Percentiles rank a stretch among this genome's conserved stretches.
phyloP scores from a whole-genome alignment of 805 yeast genomes.

The Candida bentonensis region DNA sequence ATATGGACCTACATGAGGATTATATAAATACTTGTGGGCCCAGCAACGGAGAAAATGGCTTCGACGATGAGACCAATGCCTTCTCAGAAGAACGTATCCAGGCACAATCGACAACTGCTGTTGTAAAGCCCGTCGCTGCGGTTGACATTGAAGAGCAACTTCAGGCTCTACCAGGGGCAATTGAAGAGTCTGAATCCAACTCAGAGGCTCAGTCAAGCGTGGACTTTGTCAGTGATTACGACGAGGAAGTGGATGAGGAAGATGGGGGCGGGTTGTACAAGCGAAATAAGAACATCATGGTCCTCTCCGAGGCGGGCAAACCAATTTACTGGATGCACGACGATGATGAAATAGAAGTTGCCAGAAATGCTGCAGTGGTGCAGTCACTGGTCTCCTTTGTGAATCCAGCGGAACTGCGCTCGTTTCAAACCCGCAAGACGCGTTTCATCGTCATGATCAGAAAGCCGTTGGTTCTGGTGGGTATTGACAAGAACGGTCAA shows the following conservation, averaged over 20 bases:
- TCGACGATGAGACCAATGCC: constrained; percentile 3
- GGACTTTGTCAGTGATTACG: constrained; percentile 3
- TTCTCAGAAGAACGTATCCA: background rate
- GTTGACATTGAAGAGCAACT: background rate
- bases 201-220: constrained; percentile 3
- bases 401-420: constrained; percentile 26
- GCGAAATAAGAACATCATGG: background rate
- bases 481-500: constrained; percentile 31
- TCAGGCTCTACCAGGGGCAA: background rate
- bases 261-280: background rate
- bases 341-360: constrained; percentile 41
- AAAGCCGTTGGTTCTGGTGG: constrained; percentile 60
- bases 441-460: constrained; percentile 46
- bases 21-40: background rate
- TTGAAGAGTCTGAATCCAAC: constrained; percentile 7
- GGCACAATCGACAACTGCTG: background rate
- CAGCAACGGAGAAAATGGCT: background rate
- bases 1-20: background rate
- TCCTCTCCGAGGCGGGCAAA: constrained; percentile 75
- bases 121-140: background rate
- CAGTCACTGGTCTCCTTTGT: constrained; percentile 66
- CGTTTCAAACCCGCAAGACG: constrained; percentile 38
- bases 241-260: constrained; percentile 4
- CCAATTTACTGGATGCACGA: constrained; percentile 75
- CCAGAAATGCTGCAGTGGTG: constrained; percentile 65